Evolutionary conservation across 768 basidiomycete species (phyloP).

Genomic region (Tulasnella sp.): DNA sequence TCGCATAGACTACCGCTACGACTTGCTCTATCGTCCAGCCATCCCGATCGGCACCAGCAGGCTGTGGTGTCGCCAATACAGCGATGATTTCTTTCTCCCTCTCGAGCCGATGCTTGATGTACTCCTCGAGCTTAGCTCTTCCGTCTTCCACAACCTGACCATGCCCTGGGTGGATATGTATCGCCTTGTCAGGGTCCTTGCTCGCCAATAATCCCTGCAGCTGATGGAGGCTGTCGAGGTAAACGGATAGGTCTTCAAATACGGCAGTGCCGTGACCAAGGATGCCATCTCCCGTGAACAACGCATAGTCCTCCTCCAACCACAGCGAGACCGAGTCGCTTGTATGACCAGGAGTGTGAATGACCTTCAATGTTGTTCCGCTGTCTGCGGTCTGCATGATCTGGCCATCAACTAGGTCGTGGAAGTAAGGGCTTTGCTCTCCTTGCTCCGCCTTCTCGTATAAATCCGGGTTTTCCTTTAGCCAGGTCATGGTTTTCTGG

Average conservation of each 20-base stretch:
- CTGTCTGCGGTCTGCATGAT: conserved; percentile 39
- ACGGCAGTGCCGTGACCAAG: conserved; percentile 87
- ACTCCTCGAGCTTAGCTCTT: conserved; percentile 55
- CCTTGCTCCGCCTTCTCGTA: conserved; percentile 40
- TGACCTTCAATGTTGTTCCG: conserved; percentile 48
- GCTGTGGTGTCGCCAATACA: conserved; percentile 41
- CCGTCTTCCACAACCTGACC: conserved; percentile 73
- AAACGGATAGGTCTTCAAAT: conserved; percentile 75
- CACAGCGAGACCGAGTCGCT: conserved; percentile 75
- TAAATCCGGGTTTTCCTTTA: conserved; percentile 45
- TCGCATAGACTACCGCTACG: conserved; percentile 62
- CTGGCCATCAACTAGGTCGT: conserved; percentile 58
- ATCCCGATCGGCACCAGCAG: conserved; percentile 29
- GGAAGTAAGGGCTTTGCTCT: conserved; percentile 44
- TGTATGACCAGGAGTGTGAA: conserved; percentile 91
- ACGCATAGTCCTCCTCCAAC: conserved; percentile 60
- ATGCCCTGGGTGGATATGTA: conserved; percentile 78
- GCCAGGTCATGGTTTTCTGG: conserved; percentile 39
- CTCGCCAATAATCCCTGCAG: conserved; percentile 42
- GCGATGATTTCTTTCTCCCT: conserved; percentile 74
- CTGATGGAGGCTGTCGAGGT: conserved; percentile 58
- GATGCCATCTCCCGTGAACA: conserved; percentile 89
- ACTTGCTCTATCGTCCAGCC: conserved; percentile 63
- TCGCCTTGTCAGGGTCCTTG: neutral
- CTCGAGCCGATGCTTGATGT: conserved; percentile 75